Evolutionary conservation across 2,329 filamentous ascomycete genomes (phyloP), one percentile per base, ranked within the genome.

Genomic region (Phyllachora maydis): DNA sequence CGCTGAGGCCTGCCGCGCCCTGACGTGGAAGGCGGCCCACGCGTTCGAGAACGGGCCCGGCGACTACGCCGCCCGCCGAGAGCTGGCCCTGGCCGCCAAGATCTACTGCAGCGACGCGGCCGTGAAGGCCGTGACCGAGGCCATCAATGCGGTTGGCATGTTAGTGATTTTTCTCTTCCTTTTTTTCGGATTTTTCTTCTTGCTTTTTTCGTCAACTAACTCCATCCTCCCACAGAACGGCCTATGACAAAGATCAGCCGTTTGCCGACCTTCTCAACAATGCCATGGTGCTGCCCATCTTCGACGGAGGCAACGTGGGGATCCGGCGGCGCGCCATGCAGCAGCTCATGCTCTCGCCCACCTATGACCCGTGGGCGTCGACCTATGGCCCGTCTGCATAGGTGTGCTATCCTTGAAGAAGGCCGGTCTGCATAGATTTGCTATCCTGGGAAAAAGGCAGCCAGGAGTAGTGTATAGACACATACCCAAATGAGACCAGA

Each of bases 231-330:
- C n/a, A 6, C 10, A 50, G 47, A 16, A 42, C 36, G 4, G 42
- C 54, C 1, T 60, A 59, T 28, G 41, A 46, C 12, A 37, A 36
- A 4, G 41, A 46, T 14, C 42, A 48, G 28, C 49, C 47, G 2
- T 61, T 60, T 30, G 35, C 45, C 2, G 41, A 46, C 13, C 32
- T 59, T 8, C 33, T 59, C 14, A 52, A 52, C 17, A 49, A 49
- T 28, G 56, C 52, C 1, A 43, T 54, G 29, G 50, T 46, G 4
- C 28, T 61, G 23, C 54, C 56, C 3, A 49, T 54, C 13, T 63
- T 64, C 26, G 59, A 64, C 28, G 56, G 58, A 1, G 59, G 59
- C 0, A 65, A 65, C 35, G 46, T 64, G 8, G 59, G 59, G 0
- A 50, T 64, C 5, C 40, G 59, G 19, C 46, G 57, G 24, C 41